Conservation (phyloP, 2,329 filamentous ascomycete species). For the Penicillium sp. region DNA sequence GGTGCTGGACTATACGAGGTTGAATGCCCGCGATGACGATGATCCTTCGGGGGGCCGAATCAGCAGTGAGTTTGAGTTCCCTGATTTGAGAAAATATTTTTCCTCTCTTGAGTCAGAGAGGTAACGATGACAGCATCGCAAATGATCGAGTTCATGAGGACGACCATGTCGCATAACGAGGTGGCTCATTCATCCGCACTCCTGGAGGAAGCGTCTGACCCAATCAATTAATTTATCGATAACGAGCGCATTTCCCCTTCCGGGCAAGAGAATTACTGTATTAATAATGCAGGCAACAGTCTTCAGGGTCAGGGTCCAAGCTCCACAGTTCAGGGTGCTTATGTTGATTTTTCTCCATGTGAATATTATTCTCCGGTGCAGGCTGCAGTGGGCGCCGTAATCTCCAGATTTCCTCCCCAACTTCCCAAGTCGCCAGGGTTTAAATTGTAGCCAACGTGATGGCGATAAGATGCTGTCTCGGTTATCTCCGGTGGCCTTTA, state of each 20-base stretch:
- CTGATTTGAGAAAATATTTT: no score
- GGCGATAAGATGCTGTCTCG: background rate
- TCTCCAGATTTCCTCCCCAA: background rate
- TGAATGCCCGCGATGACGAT: constrained; percentile 31
- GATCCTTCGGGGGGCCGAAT: constrained; percentile 21
- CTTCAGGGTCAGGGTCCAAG: background rate
- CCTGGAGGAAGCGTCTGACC: constrained; percentile 2
- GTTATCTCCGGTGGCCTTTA: background rate
- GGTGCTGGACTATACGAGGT: constrained; percentile 27
- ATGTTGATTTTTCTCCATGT: background rate
- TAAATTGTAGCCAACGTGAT: background rate
- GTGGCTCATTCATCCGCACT: constrained; percentile 11
- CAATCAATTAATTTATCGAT: background rate
- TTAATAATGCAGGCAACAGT: background rate
- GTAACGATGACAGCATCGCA: constrained; percentile 24
- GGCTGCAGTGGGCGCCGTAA: background rate
- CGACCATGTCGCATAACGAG: constrained; percentile 30
- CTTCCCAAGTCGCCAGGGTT: background rate
- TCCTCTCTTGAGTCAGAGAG: no score
- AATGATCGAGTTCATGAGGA: constrained; percentile 29
- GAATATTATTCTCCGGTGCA: background rate
- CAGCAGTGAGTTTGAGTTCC: constrained; percentile 18
- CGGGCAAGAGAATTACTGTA: background rate
- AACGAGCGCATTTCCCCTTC: background rate
- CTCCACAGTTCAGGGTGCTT: background rate